Conservation (phyloP, 129 eudicot genomes). For the Arctium lappa region DNA sequence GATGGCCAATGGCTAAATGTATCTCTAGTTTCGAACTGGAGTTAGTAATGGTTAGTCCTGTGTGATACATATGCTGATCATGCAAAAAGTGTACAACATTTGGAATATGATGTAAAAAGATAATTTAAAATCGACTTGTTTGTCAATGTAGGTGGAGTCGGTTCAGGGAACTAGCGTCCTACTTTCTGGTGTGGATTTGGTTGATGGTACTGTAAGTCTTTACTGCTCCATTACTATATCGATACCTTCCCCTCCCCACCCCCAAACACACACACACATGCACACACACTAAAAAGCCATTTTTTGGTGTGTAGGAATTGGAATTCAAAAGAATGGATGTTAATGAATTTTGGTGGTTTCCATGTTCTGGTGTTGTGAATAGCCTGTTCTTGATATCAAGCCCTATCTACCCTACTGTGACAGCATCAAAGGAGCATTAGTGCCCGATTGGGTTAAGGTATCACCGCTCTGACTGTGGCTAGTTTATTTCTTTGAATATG, state of each 20-base stretch:
- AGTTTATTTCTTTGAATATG: neutral
- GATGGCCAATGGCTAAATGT: no score
- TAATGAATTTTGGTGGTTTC: constrained; percentile 1
- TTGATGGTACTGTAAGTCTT: constrained; percentile 86
- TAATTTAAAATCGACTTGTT: neutral
- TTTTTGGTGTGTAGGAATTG: neutral
- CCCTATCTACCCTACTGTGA: constrained; percentile 96
- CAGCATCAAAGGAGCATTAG: constrained; percentile 64
- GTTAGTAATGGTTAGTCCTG: neutral
- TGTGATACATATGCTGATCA: no score
- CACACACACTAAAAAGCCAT: neutral
- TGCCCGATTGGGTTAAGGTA: constrained; percentile 98
- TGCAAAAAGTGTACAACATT: neutral
- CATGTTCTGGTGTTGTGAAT: constrained; percentile 19
- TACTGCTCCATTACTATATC: neutral
- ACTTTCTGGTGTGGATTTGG: constrained; percentile 95
- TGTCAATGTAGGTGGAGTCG: constrained; percentile 62
- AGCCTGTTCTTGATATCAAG: constrained; percentile 92
- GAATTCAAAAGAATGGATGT: neutral
- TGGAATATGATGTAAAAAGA: neutral
- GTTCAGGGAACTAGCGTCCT: constrained; percentile 57
- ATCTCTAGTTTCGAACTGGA: no score
- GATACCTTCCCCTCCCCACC: neutral
- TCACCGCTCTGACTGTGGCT: neutral
- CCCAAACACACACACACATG: neutral